Base-by-base conservation (phyloP, 2,329 filamentous ascomycete genomes). In the Phyllosticta capitalensis region DNA sequence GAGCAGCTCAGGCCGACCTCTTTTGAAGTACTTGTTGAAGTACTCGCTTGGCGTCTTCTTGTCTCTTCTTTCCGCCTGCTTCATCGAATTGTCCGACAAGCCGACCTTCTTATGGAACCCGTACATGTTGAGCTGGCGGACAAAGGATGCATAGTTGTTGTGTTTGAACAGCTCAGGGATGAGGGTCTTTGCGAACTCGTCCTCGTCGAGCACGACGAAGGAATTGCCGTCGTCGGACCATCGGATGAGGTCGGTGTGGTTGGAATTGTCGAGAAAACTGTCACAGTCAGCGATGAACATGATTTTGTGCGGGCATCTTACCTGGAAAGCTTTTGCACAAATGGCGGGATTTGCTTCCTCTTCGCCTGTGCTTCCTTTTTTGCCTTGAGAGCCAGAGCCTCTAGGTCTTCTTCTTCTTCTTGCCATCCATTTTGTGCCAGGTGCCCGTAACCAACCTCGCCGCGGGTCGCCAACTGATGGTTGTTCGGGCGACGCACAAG, bases 21-120 rank as follows among this genome's bases (percentile, higher is more conserved):
- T 88, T 66, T 91, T 89, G 75, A 99, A 99, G 75, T 92, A 99
- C 9, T 90, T 90, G 72, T 99, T 96, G 66, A 89, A 92, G 72
- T 99, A 99, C 79, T 97, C 94, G 80, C 92, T 97, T 0, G 94
- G 94, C 61, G 91, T 96, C 77, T 99, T 99, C 77, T 99, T 99
- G 71, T 92, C 92, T 72, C 96, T 96, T 63, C 92, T 87, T 76
- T 97, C 94, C 70, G 92, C 96, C 5, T 95, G 92, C 65, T 94
- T 89, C 88, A 99, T 95, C 0, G 92, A 96, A 70, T 96, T 96
- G 74, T 99, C 94, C 3, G 92, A 96, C 19, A 99, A 81, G n/a
- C 79, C 79, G 20, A 81, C 76, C 45, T 78, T 78, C 64, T 81
- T 80, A 69, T 81, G 79, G 61, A 82, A 80, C 49, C 78, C 78